Conservation (phyloP, 148 eudicot species). For the Spergularia marina region DNA sequence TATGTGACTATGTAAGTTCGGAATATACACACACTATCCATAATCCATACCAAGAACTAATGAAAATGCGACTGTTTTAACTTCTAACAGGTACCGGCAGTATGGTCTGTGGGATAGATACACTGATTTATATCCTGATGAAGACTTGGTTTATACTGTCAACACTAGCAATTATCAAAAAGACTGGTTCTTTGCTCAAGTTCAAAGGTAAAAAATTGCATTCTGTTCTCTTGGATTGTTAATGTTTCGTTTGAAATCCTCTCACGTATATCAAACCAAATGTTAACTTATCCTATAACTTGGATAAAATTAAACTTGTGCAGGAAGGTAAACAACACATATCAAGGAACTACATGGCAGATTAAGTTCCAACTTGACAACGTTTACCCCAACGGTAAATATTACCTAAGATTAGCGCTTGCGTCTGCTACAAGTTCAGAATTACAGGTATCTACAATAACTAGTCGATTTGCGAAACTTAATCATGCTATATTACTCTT, state of each 20-base stretch:
- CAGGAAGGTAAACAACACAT: conserved; percentile 57
- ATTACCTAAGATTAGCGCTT: conserved; percentile 67
- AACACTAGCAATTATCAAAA: conserved; percentile 50
- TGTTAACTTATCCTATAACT: conserved; percentile 34
- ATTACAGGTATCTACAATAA: conserved; percentile 42
- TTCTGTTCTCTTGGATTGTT: too few relatives aligned
- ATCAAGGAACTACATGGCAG: conserved; percentile 76
- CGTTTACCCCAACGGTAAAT: conserved; percentile 33
- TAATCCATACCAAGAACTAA: background rate
- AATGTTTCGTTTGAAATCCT: too few relatives aligned
- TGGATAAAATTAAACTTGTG: background rate
- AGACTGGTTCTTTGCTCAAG: conserved; percentile 97
- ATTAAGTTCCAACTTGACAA: conserved; percentile 61
- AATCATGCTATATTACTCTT: background rate
- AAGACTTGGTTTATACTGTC: conserved; percentile 65
- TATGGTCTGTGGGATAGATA: conserved; percentile 94
- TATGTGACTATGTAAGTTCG: background rate
- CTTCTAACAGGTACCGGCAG: conserved; percentile 76
- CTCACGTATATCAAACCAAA: conserved; percentile 16
- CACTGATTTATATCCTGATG: conserved; percentile 57
- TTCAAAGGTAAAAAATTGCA: conserved; percentile 47
- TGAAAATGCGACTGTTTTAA: background rate
- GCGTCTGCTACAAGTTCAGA: conserved; percentile 66
- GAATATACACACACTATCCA: background rate
- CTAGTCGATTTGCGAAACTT: background rate